Conservation (phyloP, 2,329 filamentous ascomycete genomes). For the Xylaria sp. region DNA sequence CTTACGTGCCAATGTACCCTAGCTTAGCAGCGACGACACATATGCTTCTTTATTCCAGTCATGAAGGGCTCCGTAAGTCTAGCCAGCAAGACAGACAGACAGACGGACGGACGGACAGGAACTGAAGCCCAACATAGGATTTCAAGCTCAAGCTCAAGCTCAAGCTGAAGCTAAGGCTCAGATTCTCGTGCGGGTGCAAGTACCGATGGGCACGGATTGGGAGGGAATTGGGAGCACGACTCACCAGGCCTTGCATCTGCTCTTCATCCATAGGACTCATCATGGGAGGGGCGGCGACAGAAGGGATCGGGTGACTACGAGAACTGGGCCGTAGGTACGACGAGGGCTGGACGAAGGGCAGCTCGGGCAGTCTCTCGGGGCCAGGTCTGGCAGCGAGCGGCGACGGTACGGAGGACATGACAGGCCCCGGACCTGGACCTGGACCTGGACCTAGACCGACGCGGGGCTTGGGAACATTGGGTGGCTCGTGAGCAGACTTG, state of each 20-base stretch:
- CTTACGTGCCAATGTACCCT: slow-evolving; percentile 10
- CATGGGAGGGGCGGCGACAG: slow-evolving; percentile 54
- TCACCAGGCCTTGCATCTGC: slow-evolving; percentile 81
- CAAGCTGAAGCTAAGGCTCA: too few relatives aligned
- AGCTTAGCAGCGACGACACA: not conserved
- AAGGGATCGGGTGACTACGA: slow-evolving; percentile 55
- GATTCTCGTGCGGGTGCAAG: not conserved
- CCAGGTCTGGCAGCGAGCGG: slow-evolving; percentile 49
- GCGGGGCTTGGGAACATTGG: slow-evolving; percentile 33
- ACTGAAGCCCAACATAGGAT: not conserved
- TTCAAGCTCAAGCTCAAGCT: not conserved
- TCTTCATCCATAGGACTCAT: slow-evolving; percentile 76
- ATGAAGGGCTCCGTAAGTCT: not conserved
- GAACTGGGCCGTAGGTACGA: slow-evolving; percentile 64
- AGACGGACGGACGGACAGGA: too few relatives aligned
- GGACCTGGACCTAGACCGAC: slow-evolving; percentile 21
- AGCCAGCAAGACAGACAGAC: too few relatives aligned
- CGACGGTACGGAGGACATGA: slow-evolving; percentile 35
- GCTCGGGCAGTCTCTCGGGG: slow-evolving; percentile 53
- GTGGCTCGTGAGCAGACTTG: slow-evolving; percentile 41
- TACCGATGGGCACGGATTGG: not conserved
- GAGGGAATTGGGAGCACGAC: slow-evolving; percentile 46
- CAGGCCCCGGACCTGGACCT: slow-evolving; percentile 7
- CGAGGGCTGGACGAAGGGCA: slow-evolving; percentile 69
- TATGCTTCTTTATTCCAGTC: slow-evolving; percentile 1